Evolutionary conservation across 129 eudicot species (phyloP).

Genomic region (Heracleum sosnowskyi): DNA sequence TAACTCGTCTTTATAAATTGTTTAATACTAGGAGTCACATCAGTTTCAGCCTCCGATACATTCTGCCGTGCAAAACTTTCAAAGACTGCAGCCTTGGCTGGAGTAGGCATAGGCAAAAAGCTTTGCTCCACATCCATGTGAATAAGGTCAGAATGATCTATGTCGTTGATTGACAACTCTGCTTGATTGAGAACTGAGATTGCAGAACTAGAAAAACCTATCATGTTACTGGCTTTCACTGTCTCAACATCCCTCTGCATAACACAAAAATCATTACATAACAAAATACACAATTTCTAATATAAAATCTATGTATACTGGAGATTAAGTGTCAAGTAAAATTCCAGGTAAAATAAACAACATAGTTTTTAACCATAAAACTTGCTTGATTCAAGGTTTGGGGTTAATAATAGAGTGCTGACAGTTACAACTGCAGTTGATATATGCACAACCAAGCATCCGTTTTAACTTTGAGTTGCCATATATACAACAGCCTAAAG

Average conservation of each 20-base stretch:
- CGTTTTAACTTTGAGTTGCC: not conserved
- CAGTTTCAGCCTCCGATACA: slow-evolving; percentile 66
- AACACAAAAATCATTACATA: not conserved
- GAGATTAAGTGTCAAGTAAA: not conserved
- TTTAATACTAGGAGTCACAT: slow-evolving; percentile 57
- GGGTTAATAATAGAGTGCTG: not conserved
- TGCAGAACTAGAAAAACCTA: slow-evolving; percentile 65
- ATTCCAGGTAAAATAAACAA: not conserved
- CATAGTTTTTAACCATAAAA: not conserved
- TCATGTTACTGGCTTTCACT: slow-evolving; percentile 42
- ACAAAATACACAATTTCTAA: not conserved
- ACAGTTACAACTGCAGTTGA: not conserved
- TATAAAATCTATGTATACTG: not conserved
- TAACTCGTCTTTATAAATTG: slow-evolving; percentile 47
- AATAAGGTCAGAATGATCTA: slow-evolving; percentile 42
- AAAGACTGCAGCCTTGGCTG: slow-evolving; percentile 80
- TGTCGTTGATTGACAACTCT: slow-evolving; percentile 59
- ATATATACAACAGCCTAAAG: not conserved
- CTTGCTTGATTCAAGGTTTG: not conserved
- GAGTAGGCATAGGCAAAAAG: slow-evolving; percentile 71
- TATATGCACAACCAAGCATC: not conserved
- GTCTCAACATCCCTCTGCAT: slow-evolving; percentile 55
- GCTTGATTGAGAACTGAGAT: slow-evolving; percentile 55
- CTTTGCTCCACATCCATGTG: slow-evolving; percentile 95
- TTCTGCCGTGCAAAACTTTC: slow-evolving; percentile 97